Conservation (phyloP, 2,329 filamentous ascomycete genomes). For the Gremmenia infestans region DNA sequence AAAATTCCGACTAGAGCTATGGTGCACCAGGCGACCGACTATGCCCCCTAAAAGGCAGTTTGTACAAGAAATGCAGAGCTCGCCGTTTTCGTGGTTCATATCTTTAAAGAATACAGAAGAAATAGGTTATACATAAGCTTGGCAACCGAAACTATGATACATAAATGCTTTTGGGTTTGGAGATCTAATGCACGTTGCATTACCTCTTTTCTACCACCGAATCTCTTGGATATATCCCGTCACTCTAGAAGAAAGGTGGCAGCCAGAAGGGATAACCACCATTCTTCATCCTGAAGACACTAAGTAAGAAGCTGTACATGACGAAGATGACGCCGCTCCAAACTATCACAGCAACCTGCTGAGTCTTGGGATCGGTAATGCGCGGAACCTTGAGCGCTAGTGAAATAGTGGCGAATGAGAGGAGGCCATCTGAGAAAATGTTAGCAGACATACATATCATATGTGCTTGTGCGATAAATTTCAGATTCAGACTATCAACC, state of each 20-base stretch:
- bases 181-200: neutral
- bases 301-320: constrained; percentile 91
- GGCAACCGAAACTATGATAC: neutral
- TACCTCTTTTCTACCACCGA: neutral
- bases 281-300: constrained; percentile 92
- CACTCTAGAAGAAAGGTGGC: constrained; percentile 64
- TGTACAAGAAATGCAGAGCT: too few species aligned
- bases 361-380: constrained; percentile 68
- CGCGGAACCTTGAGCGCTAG: constrained; percentile 90
- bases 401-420: constrained; percentile 88
- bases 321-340: constrained; percentile 75
- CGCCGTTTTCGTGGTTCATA: too few species aligned
- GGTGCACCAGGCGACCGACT: too few species aligned
- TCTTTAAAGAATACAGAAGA: too few species aligned
- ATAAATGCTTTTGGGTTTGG: neutral
- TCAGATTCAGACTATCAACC: too few species aligned
- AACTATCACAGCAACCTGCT: constrained; percentile 75
- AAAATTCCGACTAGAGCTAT: too few species aligned
- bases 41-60: too few species aligned
- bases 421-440: constrained; percentile 56
- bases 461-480: too few species aligned
- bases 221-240: neutral
- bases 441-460: neutral
- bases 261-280: constrained; percentile 90
- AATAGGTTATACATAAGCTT: neutral